Conservation (phyloP, 2,329 filamentous ascomycete genomes). For the Xylariaceae sp. region DNA sequence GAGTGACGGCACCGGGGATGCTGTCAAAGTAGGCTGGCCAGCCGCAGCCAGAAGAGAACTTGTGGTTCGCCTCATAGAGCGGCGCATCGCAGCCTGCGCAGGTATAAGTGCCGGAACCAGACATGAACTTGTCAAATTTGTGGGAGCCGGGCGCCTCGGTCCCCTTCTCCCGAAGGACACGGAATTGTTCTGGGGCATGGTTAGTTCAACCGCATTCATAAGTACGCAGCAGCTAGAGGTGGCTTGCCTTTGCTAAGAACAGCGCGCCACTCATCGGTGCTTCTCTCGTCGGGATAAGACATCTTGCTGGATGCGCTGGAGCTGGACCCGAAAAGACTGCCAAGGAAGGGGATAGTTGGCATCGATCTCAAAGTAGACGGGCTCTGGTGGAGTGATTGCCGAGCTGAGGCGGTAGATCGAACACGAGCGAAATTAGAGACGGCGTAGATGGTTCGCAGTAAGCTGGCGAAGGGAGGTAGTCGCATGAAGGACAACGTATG, state of each 20-base stretch:
- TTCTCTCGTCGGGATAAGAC: conserved; percentile 76
- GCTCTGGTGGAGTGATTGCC: conserved; percentile 14
- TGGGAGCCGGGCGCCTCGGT: conserved; percentile 80
- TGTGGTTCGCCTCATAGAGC: conserved; percentile 88
- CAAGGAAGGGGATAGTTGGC: conserved; percentile 73
- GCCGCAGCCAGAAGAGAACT: conserved; percentile 94
- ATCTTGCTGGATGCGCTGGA: conserved; percentile 55
- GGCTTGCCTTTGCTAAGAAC: conserved; percentile 59
- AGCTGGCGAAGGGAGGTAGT: conserved; percentile 42
- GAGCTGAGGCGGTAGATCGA: conserved; percentile 22
- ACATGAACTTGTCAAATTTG: conserved; percentile 82
- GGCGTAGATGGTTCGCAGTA: conserved; percentile 42
- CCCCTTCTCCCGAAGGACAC: conserved; percentile 84
- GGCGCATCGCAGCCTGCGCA: conserved; percentile 85
- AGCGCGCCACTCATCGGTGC: conserved; percentile 82
- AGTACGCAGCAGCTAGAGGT: not conserved
- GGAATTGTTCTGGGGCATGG: conserved; percentile 77
- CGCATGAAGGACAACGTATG: conserved; percentile 37
- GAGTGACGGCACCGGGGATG: conserved; percentile 81
- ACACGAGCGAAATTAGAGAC: conserved; percentile 41
- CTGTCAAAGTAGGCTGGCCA: conserved; percentile 99
- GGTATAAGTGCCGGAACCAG: conserved; percentile 71
- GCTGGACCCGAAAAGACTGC: conserved; percentile 64
- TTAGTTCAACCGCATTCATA: conserved; percentile 1
- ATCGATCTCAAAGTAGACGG: conserved; percentile 49